Evolutionary conservation across 441 rosid species (phyloP).

Genomic region (Hura crepitans): DNA sequence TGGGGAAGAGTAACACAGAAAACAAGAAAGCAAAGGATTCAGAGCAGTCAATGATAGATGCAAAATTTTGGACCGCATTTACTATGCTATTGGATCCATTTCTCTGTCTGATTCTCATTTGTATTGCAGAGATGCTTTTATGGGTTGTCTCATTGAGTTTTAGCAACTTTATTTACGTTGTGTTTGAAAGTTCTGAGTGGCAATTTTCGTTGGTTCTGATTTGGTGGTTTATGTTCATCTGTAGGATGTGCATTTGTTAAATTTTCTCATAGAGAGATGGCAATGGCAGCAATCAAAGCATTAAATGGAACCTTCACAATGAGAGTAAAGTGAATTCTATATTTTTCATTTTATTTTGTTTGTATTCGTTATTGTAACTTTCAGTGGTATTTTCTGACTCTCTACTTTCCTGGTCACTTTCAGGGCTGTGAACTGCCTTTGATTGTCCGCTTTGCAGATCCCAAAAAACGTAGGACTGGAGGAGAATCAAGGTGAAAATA

Average conservation of each 20-base stretch:
- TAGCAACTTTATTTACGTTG: neutral
- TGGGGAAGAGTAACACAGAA: neutral
- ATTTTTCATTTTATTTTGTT: constrained; percentile 12
- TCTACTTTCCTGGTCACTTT: constrained; percentile 21
- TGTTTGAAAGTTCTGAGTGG: constrained; percentile 4
- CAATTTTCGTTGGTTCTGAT: constrained; percentile 25
- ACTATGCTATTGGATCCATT: neutral
- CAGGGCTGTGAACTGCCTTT: constrained; percentile 90
- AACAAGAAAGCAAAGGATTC: constrained; percentile 4
- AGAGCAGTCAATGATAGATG: constrained; percentile 11
- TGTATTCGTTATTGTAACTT: constrained; percentile 15
- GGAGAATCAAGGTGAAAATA: constrained; percentile 57
- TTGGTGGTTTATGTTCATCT: constrained; percentile 27
- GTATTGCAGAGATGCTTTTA: neutral
- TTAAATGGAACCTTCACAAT: constrained; percentile 68
- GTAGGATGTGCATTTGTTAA: constrained; percentile 84
- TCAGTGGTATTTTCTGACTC: constrained; percentile 20
- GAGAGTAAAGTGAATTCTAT: constrained; percentile 44
- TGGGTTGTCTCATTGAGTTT: constrained; percentile 4
- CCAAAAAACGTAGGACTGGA: constrained; percentile 51
- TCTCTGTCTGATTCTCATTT: neutral
- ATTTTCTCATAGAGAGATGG: constrained; percentile 76
- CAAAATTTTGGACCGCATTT: neutral
- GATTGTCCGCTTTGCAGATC: constrained; percentile 74
- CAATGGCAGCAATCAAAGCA: constrained; percentile 75